These are phyloP conservation scores for Ceratocystis cubensis DNA, from an alignment of 2,329 filamentous ascomycete species.

Conservation along the genomic window DNA sequence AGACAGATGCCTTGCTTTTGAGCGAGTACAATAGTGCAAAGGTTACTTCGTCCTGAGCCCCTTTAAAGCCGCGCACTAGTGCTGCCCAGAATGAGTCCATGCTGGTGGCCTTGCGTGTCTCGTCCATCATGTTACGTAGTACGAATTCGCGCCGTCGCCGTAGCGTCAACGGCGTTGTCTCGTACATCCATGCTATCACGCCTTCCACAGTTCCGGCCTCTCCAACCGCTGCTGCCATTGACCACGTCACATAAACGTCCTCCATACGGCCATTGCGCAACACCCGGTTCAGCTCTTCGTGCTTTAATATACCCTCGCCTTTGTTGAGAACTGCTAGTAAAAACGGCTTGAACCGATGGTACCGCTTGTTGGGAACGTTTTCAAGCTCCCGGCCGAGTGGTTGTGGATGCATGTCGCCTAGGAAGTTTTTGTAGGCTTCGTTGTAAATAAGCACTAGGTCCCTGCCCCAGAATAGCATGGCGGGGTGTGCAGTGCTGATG, in stretches of 20 bases:
- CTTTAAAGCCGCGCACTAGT: conserved; percentile 55
- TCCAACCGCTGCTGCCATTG: conserved; percentile 64
- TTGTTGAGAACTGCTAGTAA: conserved; percentile 55
- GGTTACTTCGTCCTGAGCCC: conserved; percentile 63
- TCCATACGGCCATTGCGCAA: conserved; percentile 57
- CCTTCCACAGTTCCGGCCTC: conserved; percentile 61
- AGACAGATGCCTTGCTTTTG: conserved; percentile 52
- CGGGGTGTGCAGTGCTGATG: conserved; percentile 64
- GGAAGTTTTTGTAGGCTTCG: conserved; percentile 57
- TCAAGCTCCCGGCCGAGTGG: conserved; percentile 63
- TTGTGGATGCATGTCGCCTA: conserved; percentile 61
- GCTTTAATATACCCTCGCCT: conserved; percentile 72
- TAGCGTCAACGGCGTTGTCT: conserved; percentile 66
- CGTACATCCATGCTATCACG: conserved; percentile 68
- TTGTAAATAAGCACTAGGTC: conserved; percentile 60
- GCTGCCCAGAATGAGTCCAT: conserved; percentile 62
- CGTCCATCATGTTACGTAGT: conserved; percentile 63
- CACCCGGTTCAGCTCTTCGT: conserved; percentile 67
- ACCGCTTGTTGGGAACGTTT: conserved; percentile 62
- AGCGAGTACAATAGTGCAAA: conserved; percentile 69
- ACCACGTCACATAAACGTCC: conserved; percentile 75
- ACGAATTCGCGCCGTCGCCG: conserved; percentile 71
- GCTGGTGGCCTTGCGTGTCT: conserved; percentile 58
- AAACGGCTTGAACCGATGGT: conserved; percentile 55
- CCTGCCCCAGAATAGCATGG: conserved; percentile 67